These are phyloP conservation scores for Limnomonas spitsbergensis DNA, from an alignment of 139 green algal species.

Conservation along the genomic window DNA sequence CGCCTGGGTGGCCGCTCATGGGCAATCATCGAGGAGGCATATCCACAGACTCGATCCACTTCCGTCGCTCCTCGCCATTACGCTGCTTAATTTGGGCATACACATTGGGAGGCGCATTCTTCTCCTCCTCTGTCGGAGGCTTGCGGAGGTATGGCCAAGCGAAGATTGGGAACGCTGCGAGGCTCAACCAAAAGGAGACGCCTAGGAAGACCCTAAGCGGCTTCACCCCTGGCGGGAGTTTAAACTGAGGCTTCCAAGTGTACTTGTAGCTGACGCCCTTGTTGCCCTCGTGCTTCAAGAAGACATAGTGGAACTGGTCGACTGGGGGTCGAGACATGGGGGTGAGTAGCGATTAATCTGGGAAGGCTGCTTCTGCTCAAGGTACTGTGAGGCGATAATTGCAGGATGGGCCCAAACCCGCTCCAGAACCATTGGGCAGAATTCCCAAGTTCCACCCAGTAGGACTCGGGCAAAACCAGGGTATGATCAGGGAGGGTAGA, in stretches of 20 bases:
- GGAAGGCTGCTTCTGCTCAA: too few species aligned
- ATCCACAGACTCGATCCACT: slow-evolving; percentile 38
- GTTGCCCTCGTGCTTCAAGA: slow-evolving; percentile 33
- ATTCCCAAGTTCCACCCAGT: too few species aligned
- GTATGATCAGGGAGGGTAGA: too few species aligned
- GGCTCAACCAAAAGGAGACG: neutral
- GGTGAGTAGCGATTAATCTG: too few species aligned
- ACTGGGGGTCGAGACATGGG: neutral
- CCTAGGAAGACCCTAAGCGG: slow-evolving; percentile 15
- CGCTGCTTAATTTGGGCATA: slow-evolving; percentile 16
- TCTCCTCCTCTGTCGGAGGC: neutral
- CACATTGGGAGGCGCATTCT: slow-evolving; percentile 3
- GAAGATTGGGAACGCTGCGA: slow-evolving; percentile 32
- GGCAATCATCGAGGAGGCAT: slow-evolving; percentile 30
- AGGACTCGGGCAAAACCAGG: too few species aligned
- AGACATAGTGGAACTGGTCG: slow-evolving; percentile 35
- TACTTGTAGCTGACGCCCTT: slow-evolving; percentile 41
- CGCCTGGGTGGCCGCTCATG: neutral
- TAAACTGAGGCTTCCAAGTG: slow-evolving; percentile 40
- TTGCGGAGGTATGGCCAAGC: slow-evolving; percentile 1
- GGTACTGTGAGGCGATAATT: too few species aligned
- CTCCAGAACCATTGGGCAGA: too few species aligned
- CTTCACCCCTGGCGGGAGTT: slow-evolving; percentile 31
- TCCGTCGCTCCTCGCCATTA: slow-evolving; percentile 34
- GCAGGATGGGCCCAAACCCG: too few species aligned